Base-by-base conservation (phyloP, 2,329 filamentous ascomycete species). In the Apiospora pterosperma region DNA sequence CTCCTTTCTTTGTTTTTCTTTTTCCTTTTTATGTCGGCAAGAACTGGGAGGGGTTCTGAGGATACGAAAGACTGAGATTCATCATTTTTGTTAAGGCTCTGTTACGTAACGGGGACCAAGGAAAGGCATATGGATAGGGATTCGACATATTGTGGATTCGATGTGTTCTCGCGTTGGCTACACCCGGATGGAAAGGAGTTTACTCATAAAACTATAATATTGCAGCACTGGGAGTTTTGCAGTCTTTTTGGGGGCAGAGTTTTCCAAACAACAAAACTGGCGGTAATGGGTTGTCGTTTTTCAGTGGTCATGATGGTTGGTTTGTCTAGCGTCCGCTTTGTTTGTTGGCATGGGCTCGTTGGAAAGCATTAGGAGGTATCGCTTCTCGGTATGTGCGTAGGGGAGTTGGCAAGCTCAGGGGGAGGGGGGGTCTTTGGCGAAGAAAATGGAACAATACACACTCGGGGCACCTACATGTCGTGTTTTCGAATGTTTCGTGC, bases 181-280 rank as follows among this genome's bases (percentile, higher is more conserved):
- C 16, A 55, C 48, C 48, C 28, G 48, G 48, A 55, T 8, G 48
- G 48, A 55, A 55, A 55, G 48, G 48, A 55, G 48, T 55, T 55
- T 55, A 28, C 28, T n/a, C 48, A 34, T 34, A 7, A n/a, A n/a
- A 55, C 48, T 55, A 55, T 55, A 55, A 55, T 55, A 55, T 34
- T 55, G 48, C 48, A 55, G 48, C 25, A 55, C 48, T 55, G 48
- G 48, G 48, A 55, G 48, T 55, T 55, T 55, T 39, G 23, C 23
- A 34, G 25, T 39, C 39, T 64, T 58, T 36, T 58, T 36, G 16
- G 39, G 21, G 39, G 28, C 36, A 36, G 55, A 12, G 61, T 48
- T 62, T 36, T 14, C 44, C 59, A 62, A 73, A 67, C 67, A 61
- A 61, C 39, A 61, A 61, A 61, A 61, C 36, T 61, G 59, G 59